These are phyloP conservation scores for Aristolochia fimbriata DNA, from an alignment of 164 flowering plant species.

Conservation along the genomic window DNA sequence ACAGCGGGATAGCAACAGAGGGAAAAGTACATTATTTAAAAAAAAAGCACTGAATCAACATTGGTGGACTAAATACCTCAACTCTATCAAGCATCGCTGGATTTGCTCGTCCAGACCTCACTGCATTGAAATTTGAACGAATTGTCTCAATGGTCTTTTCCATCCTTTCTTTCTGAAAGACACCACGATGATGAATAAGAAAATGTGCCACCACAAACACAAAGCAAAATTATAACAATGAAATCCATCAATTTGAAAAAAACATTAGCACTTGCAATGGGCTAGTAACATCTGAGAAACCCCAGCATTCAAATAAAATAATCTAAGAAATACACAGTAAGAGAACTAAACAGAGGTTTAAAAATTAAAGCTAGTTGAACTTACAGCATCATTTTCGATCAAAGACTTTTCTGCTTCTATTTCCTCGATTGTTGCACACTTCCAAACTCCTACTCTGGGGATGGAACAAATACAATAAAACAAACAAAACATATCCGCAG, in stretches of 20 bases:
- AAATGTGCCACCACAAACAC: no score
- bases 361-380: slow-evolving; percentile 15
- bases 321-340: background rate
- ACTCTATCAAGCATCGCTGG: slow-evolving; percentile 84
- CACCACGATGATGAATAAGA: background rate
- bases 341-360: background rate
- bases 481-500: background rate
- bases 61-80: slow-evolving; percentile 32
- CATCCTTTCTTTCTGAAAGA: slow-evolving; percentile 69
- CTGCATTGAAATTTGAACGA: slow-evolving; percentile 57
- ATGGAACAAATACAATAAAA: background rate
- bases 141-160: slow-evolving; percentile 76
- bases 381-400: slow-evolving; percentile 75
- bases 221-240: no score
- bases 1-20: no score
- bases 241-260: no score
- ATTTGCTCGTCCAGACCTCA: slow-evolving; percentile 84
- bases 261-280: no score
- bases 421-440: slow-evolving; percentile 80
- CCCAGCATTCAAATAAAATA: background rate
- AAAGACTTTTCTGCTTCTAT: slow-evolving; percentile 75
- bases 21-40: no score
- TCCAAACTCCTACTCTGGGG: slow-evolving; percentile 47
- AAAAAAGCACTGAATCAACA: no score
- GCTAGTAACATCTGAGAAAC: background rate